phyloP scores from a whole-genome alignment of 441 rosid species.

The Macaranga tanarius region DNA sequence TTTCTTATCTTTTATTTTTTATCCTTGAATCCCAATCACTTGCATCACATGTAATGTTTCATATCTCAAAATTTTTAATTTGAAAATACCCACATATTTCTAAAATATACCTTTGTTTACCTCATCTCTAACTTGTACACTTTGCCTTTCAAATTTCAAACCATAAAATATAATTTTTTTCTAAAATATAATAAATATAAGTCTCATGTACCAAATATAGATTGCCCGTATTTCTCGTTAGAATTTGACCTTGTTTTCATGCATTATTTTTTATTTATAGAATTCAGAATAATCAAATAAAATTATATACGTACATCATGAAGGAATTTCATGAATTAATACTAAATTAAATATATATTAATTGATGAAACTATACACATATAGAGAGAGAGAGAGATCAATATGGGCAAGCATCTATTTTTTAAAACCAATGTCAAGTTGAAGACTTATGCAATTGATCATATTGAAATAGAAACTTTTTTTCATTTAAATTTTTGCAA shows the following conservation, averaged over 20 bases:
- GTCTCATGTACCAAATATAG: background rate
- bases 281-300: background rate
- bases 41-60: constrained; percentile 5
- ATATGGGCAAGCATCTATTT: too few relatives aligned
- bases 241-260: constrained; percentile 1
- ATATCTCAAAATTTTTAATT: background rate
- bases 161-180: background rate
- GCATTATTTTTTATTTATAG: background rate
- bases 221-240: background rate
- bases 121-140: background rate
- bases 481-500: too few relatives aligned
- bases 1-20: too few relatives aligned
- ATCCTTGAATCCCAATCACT: background rate
- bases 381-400: too few relatives aligned
- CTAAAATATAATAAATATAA: background rate
- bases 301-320: background rate
- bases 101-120: background rate
- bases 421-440: constrained; percentile 9
- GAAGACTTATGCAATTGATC: constrained; percentile 1
- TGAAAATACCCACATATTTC: constrained; percentile 2
- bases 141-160: background rate
- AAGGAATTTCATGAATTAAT: background rate
- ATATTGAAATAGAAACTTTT: background rate
- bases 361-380: background rate
- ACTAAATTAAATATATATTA: background rate